phyloP scores from a whole-genome alignment of 768 basidiomycete species.

The Trametes gibbosa region DNA sequence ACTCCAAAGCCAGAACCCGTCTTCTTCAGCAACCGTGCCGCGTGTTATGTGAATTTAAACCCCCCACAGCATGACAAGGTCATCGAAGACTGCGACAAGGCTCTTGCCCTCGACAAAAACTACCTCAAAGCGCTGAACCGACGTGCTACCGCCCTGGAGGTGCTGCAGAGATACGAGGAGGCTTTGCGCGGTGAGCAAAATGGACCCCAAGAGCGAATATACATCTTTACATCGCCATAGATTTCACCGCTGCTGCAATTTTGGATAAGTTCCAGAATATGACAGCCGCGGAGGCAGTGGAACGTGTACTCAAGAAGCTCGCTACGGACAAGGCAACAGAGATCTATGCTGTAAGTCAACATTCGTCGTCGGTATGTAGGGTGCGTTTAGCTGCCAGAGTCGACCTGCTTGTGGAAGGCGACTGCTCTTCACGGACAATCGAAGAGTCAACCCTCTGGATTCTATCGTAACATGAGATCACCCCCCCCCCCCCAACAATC shows the following conservation, averaged over 20 bases:
- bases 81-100: constrained; percentile 85
- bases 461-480: no score
- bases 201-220: no score
- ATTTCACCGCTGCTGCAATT: constrained; percentile 96
- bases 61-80: constrained; percentile 83
- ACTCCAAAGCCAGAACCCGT: constrained; percentile 84
- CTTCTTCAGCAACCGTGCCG: constrained; percentile 96
- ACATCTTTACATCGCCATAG: constrained; percentile 36
- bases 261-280: constrained; percentile 91
- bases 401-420: no score
- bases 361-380: not conserved
- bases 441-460: no score
- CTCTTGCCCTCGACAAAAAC: constrained; percentile 74
- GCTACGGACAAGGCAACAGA: constrained; percentile 69
- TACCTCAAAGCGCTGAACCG: constrained; percentile 93
- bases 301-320: constrained; percentile 87
- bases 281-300: constrained; percentile 73
- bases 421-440: not conserved
- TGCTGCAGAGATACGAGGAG: constrained; percentile 68
- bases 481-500: no score
- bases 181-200: constrained; percentile 66
- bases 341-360: constrained; percentile 57
- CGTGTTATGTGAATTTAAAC: constrained; percentile 91
- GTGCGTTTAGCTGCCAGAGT: no score
- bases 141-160: constrained; percentile 82